Conservation (phyloP, 805 yeast genomes). For the Suhomyces sp. region DNA sequence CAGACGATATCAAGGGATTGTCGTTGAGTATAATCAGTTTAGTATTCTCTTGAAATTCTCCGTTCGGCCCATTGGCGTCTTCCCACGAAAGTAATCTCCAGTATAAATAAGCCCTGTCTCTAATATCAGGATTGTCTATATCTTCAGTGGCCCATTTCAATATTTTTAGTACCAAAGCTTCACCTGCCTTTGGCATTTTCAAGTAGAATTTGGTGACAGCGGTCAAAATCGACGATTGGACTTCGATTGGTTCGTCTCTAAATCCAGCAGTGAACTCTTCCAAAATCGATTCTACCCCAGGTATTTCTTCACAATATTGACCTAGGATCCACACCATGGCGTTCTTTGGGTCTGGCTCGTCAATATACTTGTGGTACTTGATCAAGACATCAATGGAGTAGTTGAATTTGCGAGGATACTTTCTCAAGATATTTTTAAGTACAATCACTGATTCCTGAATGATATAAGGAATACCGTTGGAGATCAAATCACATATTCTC, state of each 20-base stretch:
- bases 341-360: constrained; percentile 75
- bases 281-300: constrained; percentile 39
- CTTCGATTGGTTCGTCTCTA: constrained; percentile 65
- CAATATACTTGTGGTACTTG: constrained; percentile 41
- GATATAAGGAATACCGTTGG: constrained; percentile 66
- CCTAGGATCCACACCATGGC: constrained; percentile 86
- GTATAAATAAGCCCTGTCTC: constrained; percentile 83
- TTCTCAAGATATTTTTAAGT: constrained; percentile 69
- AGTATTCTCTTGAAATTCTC: constrained; percentile 38
- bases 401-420: constrained; percentile 61
- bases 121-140: constrained; percentile 74
- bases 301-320: constrained; percentile 53
- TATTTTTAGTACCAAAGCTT: constrained; percentile 53
- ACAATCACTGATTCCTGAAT: constrained; percentile 80
- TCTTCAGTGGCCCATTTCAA: constrained; percentile 72
- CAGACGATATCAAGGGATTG: constrained; percentile 61
- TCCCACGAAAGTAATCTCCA: constrained; percentile 68
- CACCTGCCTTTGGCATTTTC: constrained; percentile 51
- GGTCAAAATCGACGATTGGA: constrained; percentile 70
- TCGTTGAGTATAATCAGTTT: constrained; percentile 55
- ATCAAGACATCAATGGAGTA: constrained; percentile 27
- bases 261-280: constrained; percentile 45
- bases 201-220: constrained; percentile 70
- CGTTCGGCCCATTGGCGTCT: constrained; percentile 34
- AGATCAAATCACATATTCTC: constrained; percentile 54